phyloP scores from a whole-genome alignment of 441 rosid species.

The Melastoma candidum region DNA sequence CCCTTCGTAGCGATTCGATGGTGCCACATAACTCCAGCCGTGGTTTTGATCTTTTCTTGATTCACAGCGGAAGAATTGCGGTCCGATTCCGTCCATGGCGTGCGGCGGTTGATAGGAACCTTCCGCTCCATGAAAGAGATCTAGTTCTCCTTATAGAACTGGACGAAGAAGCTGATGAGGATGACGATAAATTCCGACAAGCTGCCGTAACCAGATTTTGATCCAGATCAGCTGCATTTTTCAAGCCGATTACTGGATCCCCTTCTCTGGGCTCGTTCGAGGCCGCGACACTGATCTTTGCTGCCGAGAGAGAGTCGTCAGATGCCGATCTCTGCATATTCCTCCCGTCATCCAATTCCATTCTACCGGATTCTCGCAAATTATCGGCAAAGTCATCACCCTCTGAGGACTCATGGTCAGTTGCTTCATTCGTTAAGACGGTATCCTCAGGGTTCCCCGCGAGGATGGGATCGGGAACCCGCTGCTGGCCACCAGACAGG shows the following conservation, averaged over 20 bases:
- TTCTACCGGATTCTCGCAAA: constrained; percentile 10
- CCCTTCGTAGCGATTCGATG: too few species aligned
- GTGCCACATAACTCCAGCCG: too few species aligned
- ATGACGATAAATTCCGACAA: background rate
- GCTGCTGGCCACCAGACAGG: constrained; percentile 5
- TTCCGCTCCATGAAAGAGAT: constrained; percentile 42
- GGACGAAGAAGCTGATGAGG: constrained; percentile 21
- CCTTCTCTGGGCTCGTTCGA: constrained; percentile 10
- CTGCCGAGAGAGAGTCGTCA: constrained; percentile 39
- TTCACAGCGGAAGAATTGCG: constrained; percentile 24
- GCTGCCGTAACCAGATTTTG: too few species aligned
- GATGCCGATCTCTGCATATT: constrained; percentile 45
- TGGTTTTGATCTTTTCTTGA: constrained; percentile 2
- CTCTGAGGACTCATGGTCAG: constrained; percentile 5
- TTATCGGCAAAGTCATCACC: constrained; percentile 10
- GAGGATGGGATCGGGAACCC: background rate
- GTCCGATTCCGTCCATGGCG: constrained; percentile 22
- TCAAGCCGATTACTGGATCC: constrained; percentile 12
- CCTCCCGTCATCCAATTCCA: constrained; percentile 14
- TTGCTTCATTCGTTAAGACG: constrained; percentile 16
- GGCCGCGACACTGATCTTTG: constrained; percentile 25
- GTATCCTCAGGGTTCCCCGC: constrained; percentile 10
- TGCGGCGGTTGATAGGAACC: constrained; percentile 23
- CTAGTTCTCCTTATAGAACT: constrained; percentile 24
- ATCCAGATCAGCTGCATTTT: constrained; percentile 9